A percentile compares a stretch with the other conserved stretches of the same genome.
Conservation (phyloP, 768 basidiomycete species). For the Mycena indigotica region DNA sequence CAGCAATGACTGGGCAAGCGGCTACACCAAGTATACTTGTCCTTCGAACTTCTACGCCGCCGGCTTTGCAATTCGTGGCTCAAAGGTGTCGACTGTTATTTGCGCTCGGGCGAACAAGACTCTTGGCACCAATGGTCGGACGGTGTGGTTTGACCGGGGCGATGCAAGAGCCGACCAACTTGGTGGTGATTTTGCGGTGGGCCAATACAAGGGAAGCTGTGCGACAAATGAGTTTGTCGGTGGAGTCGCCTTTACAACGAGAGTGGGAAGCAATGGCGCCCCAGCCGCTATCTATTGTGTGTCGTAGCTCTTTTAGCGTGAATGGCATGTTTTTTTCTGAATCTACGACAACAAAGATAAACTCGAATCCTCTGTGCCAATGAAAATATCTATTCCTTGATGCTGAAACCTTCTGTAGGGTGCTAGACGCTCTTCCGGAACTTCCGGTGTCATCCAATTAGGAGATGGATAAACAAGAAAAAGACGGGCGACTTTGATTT, state of each 20-base stretch:
- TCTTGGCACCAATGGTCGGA: constrained; percentile 15
- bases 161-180: constrained; percentile 12
- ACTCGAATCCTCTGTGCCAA: too few relatives aligned
- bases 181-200: constrained; percentile 16
- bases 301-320: not conserved
- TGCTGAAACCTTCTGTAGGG: not conserved
- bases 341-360: too few relatives aligned
- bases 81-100: constrained; percentile 14
- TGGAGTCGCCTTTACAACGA: constrained; percentile 21
- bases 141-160: constrained; percentile 22
- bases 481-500: too few relatives aligned
- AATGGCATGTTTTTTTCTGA: too few relatives aligned
- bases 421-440: not conserved
- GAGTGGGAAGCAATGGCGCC: constrained; percentile 5
- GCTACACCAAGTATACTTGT: constrained; percentile 20
- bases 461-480: too few relatives aligned
- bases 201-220: constrained; percentile 17
- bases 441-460: not conserved
- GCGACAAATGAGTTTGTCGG: constrained; percentile 13
- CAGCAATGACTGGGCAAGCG: constrained; percentile 17
- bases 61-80: constrained; percentile 20
- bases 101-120: constrained; percentile 8
- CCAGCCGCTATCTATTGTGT: constrained; percentile 8
- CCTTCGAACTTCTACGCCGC: constrained; percentile 9
- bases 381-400: not conserved